phyloP scores from a whole-genome alignment of 1,284 basidiomycete genomes.

The Microbotryum saponariae region DNA sequence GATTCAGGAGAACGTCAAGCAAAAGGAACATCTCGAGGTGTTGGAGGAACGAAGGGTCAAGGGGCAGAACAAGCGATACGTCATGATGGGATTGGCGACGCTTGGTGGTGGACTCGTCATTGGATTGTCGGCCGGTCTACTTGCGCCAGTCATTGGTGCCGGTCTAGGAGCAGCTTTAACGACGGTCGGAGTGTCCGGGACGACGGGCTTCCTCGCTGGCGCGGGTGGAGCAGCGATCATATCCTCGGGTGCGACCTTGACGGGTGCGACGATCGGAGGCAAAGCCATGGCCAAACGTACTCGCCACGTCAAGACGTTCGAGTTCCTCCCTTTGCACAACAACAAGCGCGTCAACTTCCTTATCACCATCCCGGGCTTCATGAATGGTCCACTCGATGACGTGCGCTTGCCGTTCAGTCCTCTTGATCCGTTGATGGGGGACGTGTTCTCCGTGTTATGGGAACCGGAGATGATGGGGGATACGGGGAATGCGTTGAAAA shows the following conservation, averaged over 20 bases:
- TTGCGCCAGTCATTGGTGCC: slow-evolving; percentile 86
- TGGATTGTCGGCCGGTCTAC: slow-evolving; percentile 79
- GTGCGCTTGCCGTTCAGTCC: slow-evolving; percentile 87
- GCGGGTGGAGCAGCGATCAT: slow-evolving; percentile 85
- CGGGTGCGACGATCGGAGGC: slow-evolving; percentile 78
- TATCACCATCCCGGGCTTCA: slow-evolving; percentile 88
- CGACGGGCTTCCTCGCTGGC: slow-evolving; percentile 76
- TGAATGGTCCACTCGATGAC: slow-evolving; percentile 77
- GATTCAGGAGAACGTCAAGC: slow-evolving; percentile 81
- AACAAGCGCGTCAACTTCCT: slow-evolving; percentile 90
- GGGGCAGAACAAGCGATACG: slow-evolving; percentile 58
- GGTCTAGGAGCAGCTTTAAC: slow-evolving; percentile 79
- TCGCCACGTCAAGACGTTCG: slow-evolving; percentile 79
- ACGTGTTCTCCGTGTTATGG: slow-evolving; percentile 89
- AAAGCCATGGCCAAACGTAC: slow-evolving; percentile 82
- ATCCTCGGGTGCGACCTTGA: slow-evolving; percentile 82
- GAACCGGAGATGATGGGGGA: slow-evolving; percentile 95
- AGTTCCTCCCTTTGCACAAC: slow-evolving; percentile 83
- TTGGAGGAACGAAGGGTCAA: slow-evolving; percentile 67
- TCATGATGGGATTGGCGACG: slow-evolving; percentile 68
- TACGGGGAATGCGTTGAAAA: slow-evolving; percentile 79
- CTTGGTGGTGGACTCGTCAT: slow-evolving; percentile 85
- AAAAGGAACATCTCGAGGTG: slow-evolving; percentile 65
- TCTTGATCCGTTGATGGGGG: slow-evolving; percentile 85
- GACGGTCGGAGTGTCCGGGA: slow-evolving; percentile 79